These are phyloP conservation scores for Aspergillus proliferans DNA, from an alignment of 2,329 filamentous ascomycete genomes.

Conservation along the genomic window DNA sequence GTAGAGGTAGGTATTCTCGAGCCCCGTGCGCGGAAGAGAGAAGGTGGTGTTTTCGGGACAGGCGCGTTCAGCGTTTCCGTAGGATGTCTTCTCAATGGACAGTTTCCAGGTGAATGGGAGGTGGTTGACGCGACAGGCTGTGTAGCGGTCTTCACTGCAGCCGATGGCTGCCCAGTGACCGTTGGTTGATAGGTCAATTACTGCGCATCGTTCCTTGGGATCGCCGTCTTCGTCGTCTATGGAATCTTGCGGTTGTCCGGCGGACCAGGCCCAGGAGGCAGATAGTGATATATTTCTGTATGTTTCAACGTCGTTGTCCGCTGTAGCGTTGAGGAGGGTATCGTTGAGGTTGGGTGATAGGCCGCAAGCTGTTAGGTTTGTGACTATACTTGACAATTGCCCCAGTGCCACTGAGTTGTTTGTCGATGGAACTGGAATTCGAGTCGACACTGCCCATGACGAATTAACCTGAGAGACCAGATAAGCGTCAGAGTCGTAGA, in stretches of 20 bases:
- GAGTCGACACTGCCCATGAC: conserved; percentile 46
- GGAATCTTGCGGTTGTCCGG: conserved; percentile 49
- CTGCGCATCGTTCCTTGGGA: conserved; percentile 49
- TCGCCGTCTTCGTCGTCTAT: conserved; percentile 23
- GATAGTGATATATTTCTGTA: conserved; percentile 49
- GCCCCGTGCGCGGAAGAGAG: conserved; percentile 52
- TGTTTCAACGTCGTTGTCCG: conserved; percentile 37
- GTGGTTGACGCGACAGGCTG: conserved; percentile 50
- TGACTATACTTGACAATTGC: conserved; percentile 28
- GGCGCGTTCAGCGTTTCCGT: conserved; percentile 37
- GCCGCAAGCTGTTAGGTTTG: conserved; percentile 50
- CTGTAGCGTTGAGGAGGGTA: conserved; percentile 48
- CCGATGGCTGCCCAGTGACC: conserved; percentile 56
- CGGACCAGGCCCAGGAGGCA: conserved; percentile 56
- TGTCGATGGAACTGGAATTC: conserved; percentile 22
- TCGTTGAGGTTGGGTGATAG: conserved; percentile 55
- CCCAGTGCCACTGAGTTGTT: conserved; percentile 21
- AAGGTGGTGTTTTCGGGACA: conserved; percentile 51
- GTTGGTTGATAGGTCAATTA: conserved; percentile 41
- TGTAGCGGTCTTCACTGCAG: conserved; percentile 47
- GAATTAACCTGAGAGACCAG: conserved; percentile 43
- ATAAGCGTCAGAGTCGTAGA: conserved; percentile 41
- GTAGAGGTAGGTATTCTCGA: conserved; percentile 58
- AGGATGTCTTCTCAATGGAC: conserved; percentile 38
- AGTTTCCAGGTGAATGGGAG: conserved; percentile 56